Evolutionary conservation across 2,329 filamentous ascomycete genomes (phyloP), one percentile per base, ranked within the genome.

Genomic region (Keithomyces neogunnii): DNA sequence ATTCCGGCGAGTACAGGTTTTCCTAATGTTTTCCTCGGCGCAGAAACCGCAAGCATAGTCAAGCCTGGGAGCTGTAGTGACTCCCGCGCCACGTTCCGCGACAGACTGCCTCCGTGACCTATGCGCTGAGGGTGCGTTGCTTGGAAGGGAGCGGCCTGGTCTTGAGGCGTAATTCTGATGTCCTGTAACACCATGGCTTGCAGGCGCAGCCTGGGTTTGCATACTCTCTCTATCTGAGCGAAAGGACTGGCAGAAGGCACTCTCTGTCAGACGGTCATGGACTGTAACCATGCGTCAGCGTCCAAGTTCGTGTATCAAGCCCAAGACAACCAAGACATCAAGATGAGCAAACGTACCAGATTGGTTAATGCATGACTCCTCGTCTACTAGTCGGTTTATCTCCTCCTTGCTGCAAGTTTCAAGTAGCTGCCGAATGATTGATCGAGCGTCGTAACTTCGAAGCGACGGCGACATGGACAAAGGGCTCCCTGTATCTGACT

Each of bases 31-130:
- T 50, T 67, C 62, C 54, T 72, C 69, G 32, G 61, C 63, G 57
- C 70, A 73, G 50, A 71, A 69, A 5, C 54, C 54, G 26, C 56
- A 56, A 19, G 51, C 50, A 33, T 56, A 54, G 33, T 58, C 56
- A 10, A 45, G 31, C 36, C 64, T 62, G 51, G 64, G 68, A 10
- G 50, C 28, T 11, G 19, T 38, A 26, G n/a, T 13, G 29, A 39
- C 30, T 2, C 33, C 33, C 3, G 31, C 19, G 19, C 32, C 45
- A 36, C 10, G 33, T 38, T 33, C 47, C 4, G 47, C 47, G 30
- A 10, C 47, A 29, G 30, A 48, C 40, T 30, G 52, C 1, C 47
- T 42, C 29, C 13, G 47, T 43, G 39, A 31, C 47, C 31, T 46
- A n/a, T 46, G 51, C n/a, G 39, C 11, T 44, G 45, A 36, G 13